Evolutionary conservation across 2,329 filamentous ascomycete genomes (phyloP).

Genomic region (Madurella fahalii): DNA sequence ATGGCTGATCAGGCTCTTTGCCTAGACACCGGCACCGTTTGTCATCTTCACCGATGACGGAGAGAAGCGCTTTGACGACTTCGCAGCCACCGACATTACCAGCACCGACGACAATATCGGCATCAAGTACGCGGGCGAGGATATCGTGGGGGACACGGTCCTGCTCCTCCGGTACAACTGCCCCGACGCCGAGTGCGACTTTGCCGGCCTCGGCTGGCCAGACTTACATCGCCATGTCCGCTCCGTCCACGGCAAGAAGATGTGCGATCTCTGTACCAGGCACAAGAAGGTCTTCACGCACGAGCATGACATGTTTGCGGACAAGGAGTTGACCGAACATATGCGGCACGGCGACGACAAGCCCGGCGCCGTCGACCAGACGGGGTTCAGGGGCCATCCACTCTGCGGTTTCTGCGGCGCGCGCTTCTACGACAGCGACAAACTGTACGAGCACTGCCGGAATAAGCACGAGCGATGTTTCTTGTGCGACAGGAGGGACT

Average conservation of each 20-base stretch:
- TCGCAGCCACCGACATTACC: constrained; percentile 65
- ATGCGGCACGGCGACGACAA: constrained; percentile 89
- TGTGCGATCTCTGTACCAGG: constrained; percentile 84
- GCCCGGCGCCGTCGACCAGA: constrained; percentile 85
- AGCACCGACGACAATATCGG: constrained; percentile 81
- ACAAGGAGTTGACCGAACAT: constrained; percentile 75
- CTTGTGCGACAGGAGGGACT: constrained; percentile 73
- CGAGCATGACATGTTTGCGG: constrained; percentile 88
- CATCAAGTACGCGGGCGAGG: constrained; percentile 82
- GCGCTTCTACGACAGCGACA: constrained; percentile 93
- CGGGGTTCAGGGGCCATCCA: constrained; percentile 92
- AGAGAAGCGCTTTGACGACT: constrained; percentile 82
- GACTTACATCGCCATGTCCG: constrained; percentile 72
- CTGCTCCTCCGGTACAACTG: constrained; percentile 92
- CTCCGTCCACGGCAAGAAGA: constrained; percentile 75
- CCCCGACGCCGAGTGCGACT: constrained; percentile 74
- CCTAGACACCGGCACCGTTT: constrained; percentile 61
- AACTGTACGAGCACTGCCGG: constrained; percentile 88
- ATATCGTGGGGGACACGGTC: constrained; percentile 88
- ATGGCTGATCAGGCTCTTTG: constrained; percentile 1
- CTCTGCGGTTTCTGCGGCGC: constrained; percentile 89
- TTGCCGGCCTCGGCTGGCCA: constrained; percentile 66
- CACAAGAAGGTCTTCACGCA: constrained; percentile 99
- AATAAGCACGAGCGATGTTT: constrained; percentile 94
- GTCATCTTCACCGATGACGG: constrained; percentile 90